phyloP scores from a whole-genome alignment of 257 asterid species.

The Solanum virginianum region DNA sequence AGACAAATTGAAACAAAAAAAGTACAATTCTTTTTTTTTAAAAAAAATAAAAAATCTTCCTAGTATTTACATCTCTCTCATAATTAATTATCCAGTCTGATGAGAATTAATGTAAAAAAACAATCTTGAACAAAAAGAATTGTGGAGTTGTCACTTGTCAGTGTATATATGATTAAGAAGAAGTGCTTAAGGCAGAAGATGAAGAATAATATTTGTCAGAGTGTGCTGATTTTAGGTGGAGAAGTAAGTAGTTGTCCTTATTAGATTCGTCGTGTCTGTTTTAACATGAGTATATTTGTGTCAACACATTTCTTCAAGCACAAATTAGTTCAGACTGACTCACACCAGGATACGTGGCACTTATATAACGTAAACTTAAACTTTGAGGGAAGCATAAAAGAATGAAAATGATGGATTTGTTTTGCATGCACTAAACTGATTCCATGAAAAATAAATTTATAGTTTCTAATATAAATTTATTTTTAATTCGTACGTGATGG shows the following conservation, averaged over 20 bases:
- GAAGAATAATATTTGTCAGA: not conserved
- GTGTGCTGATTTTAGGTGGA: not conserved
- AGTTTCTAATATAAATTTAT: too few species aligned
- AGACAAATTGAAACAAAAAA: too few species aligned
- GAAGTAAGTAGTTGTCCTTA: not conserved
- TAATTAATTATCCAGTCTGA: not conserved
- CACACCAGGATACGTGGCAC: not conserved
- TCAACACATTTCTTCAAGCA: not conserved
- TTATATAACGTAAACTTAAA: constrained; percentile 2
- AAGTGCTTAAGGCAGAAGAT: not conserved
- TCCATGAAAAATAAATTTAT: too few species aligned
- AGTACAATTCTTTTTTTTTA: too few species aligned
- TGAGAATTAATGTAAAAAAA: not conserved
- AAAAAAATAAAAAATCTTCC: not conserved
- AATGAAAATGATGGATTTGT: constrained; percentile 6
- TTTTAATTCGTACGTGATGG: too few species aligned
- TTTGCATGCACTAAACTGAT: too few species aligned
- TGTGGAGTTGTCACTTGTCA: not conserved
- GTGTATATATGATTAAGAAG: not conserved
- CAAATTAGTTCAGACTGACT: not conserved
- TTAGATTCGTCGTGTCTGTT: not conserved
- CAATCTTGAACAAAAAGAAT: not conserved
- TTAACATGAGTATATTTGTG: not conserved
- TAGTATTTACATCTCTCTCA: too few species aligned
- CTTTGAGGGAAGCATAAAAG: not conserved